phyloP scores from a whole-genome alignment of 495 filamentous ascomycete species.

The Polyplosphaeria fusca region DNA sequence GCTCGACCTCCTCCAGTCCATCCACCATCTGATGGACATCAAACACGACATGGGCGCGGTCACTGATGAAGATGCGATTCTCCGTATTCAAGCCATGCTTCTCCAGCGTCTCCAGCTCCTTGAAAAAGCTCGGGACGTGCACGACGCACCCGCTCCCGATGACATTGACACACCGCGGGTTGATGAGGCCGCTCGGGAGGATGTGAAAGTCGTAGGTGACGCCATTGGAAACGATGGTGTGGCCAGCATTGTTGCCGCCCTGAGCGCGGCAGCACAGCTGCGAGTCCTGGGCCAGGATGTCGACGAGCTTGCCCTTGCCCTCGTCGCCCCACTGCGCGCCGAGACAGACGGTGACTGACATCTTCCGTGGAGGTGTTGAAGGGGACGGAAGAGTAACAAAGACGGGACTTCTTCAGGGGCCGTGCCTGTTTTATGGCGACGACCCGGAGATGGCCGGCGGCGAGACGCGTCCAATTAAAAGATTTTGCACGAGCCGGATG shows the following conservation, averaged over 20 bases:
- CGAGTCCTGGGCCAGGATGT: constrained; percentile 31
- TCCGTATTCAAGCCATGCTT: constrained; percentile 57
- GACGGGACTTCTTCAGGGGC: constrained; percentile 9
- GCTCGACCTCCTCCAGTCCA: constrained; percentile 73
- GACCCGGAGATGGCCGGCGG: constrained; percentile 1
- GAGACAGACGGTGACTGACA: constrained; percentile 53
- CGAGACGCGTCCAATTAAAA: constrained; percentile 19
- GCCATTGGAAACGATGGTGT: constrained; percentile 58
- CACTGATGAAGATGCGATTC: constrained; percentile 71
- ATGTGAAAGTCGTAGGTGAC: constrained; percentile 52
- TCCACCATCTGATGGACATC: constrained; percentile 80
- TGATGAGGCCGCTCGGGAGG: constrained; percentile 65
- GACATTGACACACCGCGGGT: constrained; percentile 72
- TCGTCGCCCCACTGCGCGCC: constrained; percentile 70
- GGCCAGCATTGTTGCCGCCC: constrained; percentile 57
- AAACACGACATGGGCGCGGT: constrained; percentile 79
- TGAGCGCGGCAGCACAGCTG: constrained; percentile 32
- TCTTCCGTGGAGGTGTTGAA: constrained; percentile 11
- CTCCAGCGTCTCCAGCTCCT: constrained; percentile 61
- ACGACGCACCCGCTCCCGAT: constrained; percentile 84
- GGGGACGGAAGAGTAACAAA: constrained; percentile 1
- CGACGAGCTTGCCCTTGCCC: constrained; percentile 44
- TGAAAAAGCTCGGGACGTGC: constrained; percentile 83
- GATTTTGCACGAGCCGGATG: no score
- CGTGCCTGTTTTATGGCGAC: no score